Conservation (phyloP, 208 protist species). For the Acanthamoeba culbertsoni region DNA sequence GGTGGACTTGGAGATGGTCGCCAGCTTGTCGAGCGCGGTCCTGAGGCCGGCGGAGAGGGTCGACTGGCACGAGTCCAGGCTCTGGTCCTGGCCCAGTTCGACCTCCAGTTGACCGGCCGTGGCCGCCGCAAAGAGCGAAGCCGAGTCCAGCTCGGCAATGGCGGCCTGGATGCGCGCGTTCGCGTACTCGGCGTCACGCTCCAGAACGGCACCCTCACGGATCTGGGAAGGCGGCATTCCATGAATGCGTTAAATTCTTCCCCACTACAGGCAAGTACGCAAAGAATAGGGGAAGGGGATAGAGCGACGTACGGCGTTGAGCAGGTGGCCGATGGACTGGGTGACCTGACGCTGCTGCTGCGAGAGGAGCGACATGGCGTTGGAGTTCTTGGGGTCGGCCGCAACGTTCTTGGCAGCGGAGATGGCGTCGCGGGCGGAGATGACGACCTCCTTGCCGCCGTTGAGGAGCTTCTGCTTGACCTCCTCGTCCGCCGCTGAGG, state of each 20-base stretch:
- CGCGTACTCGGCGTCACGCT: slow-evolving; percentile 47
- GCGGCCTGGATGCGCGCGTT: slow-evolving; percentile 13
- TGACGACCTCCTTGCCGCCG: background rate
- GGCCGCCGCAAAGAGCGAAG: slow-evolving; percentile 12
- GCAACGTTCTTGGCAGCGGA: slow-evolving; percentile 55
- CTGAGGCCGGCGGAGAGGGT: background rate
- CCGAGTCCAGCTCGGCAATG: slow-evolving; percentile 49
- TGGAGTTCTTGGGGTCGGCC: slow-evolving; percentile 56
- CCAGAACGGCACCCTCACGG: slow-evolving; percentile 23
- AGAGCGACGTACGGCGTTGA: slow-evolving; percentile 35
- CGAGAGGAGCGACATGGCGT: slow-evolving; percentile 5
- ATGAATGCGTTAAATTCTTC: background rate
- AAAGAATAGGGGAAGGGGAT: background rate
- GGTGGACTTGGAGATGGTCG: background rate
- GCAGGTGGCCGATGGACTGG: slow-evolving; percentile 47
- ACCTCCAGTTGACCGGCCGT: slow-evolving; percentile 36
- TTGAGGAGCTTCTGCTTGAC: slow-evolving; percentile 36
- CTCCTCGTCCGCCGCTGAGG: slow-evolving; percentile 23
- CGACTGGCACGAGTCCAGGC: background rate
- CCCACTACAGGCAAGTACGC: background rate
- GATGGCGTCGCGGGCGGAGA: slow-evolving; percentile 33
- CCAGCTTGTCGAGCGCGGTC: background rate
- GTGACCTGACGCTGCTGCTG: slow-evolving; percentile 41
- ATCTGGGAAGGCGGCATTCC: background rate
- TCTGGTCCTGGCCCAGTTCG: background rate